Conservation (phyloP, 1,284 basidiomycete species). For the Neotropicomus parvogracilis region DNA sequence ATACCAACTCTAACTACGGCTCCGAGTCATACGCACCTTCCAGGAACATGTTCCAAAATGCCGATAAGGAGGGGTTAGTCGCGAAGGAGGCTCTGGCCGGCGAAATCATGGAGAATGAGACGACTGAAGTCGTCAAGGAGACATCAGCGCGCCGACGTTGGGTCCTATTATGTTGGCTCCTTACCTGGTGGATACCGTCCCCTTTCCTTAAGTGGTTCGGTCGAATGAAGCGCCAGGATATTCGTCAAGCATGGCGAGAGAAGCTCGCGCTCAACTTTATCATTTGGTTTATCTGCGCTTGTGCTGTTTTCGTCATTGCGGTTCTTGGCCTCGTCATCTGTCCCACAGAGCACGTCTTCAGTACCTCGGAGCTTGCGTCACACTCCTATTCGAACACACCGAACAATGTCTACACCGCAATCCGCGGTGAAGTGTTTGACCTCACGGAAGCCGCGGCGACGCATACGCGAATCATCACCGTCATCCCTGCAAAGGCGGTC, state of each 20-base stretch:
- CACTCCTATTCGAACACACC: slow-evolving; percentile 67
- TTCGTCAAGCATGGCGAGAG: slow-evolving; percentile 96
- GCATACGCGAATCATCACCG: slow-evolving; percentile 68
- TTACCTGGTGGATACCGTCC: slow-evolving; percentile 90
- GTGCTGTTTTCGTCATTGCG: slow-evolving; percentile 91
- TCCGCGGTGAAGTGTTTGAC: slow-evolving; percentile 94
- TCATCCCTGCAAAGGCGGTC: slow-evolving; percentile 74
- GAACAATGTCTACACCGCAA: slow-evolving; percentile 74
- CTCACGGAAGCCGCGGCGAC: slow-evolving; percentile 55
- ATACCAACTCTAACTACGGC: slow-evolving; percentile 74
- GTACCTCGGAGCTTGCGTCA: slow-evolving; percentile 66
- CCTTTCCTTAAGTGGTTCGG: slow-evolving; percentile 69
- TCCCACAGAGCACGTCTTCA: slow-evolving; percentile 91
- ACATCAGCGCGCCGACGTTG: slow-evolving; percentile 78
- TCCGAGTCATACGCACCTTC: slow-evolving; percentile 92
- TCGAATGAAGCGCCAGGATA: slow-evolving; percentile 90
- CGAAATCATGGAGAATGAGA: slow-evolving; percentile 81
- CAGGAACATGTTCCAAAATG: slow-evolving; percentile 89
- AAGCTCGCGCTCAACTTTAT: slow-evolving; percentile 94
- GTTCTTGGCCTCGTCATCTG: slow-evolving; percentile 89
- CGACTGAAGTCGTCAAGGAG: slow-evolving; percentile 83
- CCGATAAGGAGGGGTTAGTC: slow-evolving; percentile 66
- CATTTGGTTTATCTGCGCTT: slow-evolving; percentile 92
- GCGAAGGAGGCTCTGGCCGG: slow-evolving; percentile 81
- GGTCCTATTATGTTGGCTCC: slow-evolving; percentile 85